These are phyloP conservation scores for Tuber indicum DNA, from an alignment of 495 filamentous ascomycete species.

Conservation along the genomic window DNA sequence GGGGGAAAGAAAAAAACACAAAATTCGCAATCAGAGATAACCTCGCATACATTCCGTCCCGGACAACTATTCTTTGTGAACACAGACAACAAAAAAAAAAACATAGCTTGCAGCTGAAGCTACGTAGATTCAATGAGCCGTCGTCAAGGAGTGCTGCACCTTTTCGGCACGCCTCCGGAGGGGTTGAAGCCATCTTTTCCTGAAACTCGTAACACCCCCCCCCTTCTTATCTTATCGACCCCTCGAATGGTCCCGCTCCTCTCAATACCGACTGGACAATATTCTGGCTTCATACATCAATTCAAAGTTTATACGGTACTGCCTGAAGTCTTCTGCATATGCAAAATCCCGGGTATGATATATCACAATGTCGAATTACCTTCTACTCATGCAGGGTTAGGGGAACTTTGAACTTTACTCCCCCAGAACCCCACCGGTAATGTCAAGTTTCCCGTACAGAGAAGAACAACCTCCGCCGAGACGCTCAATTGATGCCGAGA, in stretches of 20 bases:
- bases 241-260: neutral
- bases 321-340: neutral
- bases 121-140: neutral
- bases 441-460: neutral
- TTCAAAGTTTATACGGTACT: slow-evolving; percentile 6
- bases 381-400: neutral
- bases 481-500: neutral
- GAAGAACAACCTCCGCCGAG: neutral
- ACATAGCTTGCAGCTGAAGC: neutral
- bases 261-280: neutral
- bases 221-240: neutral
- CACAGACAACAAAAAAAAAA: neutral
- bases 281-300: neutral
- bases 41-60: neutral
- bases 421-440: neutral
- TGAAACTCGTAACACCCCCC: neutral
- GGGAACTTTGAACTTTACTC: neutral
- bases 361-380: neutral
- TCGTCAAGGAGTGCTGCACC: neutral
- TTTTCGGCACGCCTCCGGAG: neutral
- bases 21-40: neutral
- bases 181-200: neutral
- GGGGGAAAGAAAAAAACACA: neutral
- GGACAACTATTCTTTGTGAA: neutral
- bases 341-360: slow-evolving; percentile 5